Percentiles rank a stretch among this genome's conserved stretches.
Conservation (phyloP, 345 rosid genomes). For the Lenwebbia sp. region DNA sequence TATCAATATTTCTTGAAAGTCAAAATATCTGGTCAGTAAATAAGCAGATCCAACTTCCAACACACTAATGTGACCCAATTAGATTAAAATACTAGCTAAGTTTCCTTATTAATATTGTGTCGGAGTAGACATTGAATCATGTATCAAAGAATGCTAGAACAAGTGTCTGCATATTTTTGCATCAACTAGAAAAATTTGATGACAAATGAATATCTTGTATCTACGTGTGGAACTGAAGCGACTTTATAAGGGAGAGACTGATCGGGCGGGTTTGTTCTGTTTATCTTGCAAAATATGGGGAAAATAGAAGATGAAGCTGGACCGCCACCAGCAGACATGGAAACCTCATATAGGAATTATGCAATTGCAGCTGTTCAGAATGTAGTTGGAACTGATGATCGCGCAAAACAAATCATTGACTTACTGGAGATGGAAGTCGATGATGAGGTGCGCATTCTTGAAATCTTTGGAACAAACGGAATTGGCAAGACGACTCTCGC, state of each 20-base stretch:
- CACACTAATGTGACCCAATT: not conserved
- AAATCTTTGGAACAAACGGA: no score
- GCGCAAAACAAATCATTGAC: no score
- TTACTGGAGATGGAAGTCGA: no score
- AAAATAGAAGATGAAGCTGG: accelerated
- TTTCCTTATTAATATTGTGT: not conserved
- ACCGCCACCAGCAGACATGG: accelerated
- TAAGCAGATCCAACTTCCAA: not conserved
- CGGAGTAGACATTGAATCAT: not conserved
- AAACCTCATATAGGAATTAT: not conserved
- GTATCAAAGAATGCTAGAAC: no score
- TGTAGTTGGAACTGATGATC: no score
- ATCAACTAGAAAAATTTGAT: accelerated
- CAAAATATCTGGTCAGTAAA: not conserved
- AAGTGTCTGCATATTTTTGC: not conserved
- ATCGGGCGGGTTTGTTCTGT: not conserved
- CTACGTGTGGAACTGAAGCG: not conserved
- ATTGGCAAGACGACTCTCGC: no score
- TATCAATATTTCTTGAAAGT: not conserved
- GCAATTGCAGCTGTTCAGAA: no score
- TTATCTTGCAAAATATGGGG: not conserved
- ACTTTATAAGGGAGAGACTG: not conserved
- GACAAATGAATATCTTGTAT: not conserved
- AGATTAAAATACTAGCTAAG: no score
- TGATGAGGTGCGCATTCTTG: no score